These are phyloP conservation scores for Linderniella brevidens DNA, from an alignment of 257 asterid genomes.

Conservation along the genomic window DNA sequence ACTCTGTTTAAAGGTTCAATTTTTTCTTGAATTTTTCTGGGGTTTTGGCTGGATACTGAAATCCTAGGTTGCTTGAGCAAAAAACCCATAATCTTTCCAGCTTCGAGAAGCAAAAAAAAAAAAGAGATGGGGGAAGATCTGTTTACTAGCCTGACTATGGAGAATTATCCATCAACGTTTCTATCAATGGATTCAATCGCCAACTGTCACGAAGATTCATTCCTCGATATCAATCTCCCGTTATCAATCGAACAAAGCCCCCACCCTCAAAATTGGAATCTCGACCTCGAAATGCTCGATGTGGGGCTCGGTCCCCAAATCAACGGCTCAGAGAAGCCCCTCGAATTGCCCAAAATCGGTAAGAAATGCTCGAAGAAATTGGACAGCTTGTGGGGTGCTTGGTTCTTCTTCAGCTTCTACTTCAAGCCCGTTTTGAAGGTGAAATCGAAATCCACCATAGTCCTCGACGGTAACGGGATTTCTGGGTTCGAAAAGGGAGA, in stretches of 20 bases:
- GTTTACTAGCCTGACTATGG: conserved; percentile 11
- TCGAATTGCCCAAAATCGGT: conserved; percentile 9
- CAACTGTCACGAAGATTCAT: conserved; percentile 9
- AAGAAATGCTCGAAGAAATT: conserved; percentile 13
- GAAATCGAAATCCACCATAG: conserved; percentile 9
- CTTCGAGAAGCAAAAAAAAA: no score
- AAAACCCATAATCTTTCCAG: no score
- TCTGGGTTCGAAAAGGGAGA: conserved; percentile 13
- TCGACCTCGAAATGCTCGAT: conserved; percentile 13
- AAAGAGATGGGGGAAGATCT: conserved; percentile 16
- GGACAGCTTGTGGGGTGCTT: conserved; percentile 18
- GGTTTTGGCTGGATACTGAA: no score
- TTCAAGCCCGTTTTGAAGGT: conserved; percentile 14
- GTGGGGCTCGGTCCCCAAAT: conserved; percentile 10
- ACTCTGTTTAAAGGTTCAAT: no score
- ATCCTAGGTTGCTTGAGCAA: no score
- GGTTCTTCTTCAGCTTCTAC: conserved; percentile 15
- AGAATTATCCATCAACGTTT: conserved; percentile 16
- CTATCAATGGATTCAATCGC: conserved; percentile 16
- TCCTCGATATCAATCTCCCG: conserved; percentile 12
- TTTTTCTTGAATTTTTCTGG: no score
- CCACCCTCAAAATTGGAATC: conserved; percentile 13
- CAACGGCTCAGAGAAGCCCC: conserved; percentile 9
- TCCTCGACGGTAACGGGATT: conserved; percentile 11
- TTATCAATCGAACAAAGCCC: conserved; percentile 13